A percentile compares a stretch with the other conserved stretches of the same genome.
These are phyloP conservation scores for Leccinellum albellum DNA, from an alignment of 768 basidiomycete species.

Conservation along the genomic window DNA sequence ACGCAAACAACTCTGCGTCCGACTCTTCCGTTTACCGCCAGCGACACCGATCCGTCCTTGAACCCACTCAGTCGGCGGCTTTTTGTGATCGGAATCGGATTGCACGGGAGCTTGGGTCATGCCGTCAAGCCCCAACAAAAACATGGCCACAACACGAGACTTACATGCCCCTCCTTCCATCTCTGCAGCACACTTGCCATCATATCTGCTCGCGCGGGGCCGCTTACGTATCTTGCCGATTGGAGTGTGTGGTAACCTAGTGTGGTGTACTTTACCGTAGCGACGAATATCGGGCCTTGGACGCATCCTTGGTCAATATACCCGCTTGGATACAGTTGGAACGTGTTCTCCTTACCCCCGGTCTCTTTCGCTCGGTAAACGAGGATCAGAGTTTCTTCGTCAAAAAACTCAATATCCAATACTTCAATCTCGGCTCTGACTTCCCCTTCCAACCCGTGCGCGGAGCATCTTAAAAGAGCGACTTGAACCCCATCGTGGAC, in stretches of 20 bases:
- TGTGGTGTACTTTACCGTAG: constrained; percentile 58
- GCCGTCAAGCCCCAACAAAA: constrained; percentile 31
- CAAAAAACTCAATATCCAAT: constrained; percentile 74
- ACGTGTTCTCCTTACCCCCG: constrained; percentile 41
- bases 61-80: constrained; percentile 53
- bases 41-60: constrained; percentile 47
- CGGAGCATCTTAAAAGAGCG: constrained; percentile 50
- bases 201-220: constrained; percentile 61
- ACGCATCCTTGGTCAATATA: constrained; percentile 32
- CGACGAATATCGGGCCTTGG: constrained; percentile 55
- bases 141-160: constrained; percentile 33
- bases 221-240: constrained; percentile 48
- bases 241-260: constrained; percentile 56
- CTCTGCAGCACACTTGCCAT: constrained; percentile 52
- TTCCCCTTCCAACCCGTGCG: constrained; percentile 32
- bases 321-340: constrained; percentile 12
- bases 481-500: constrained; percentile 40
- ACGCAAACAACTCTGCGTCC: constrained; percentile 77
- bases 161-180: constrained; percentile 64
- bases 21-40: constrained; percentile 71
- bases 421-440: constrained; percentile 43
- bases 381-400: constrained; percentile 65
- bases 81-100: constrained; percentile 51
- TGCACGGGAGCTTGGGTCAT: constrained; percentile 46
- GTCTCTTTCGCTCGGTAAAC: constrained; percentile 51